phyloP scores from a whole-genome alignment of 352 stramenopile species.

The Phytophthora kernoviae region DNA sequence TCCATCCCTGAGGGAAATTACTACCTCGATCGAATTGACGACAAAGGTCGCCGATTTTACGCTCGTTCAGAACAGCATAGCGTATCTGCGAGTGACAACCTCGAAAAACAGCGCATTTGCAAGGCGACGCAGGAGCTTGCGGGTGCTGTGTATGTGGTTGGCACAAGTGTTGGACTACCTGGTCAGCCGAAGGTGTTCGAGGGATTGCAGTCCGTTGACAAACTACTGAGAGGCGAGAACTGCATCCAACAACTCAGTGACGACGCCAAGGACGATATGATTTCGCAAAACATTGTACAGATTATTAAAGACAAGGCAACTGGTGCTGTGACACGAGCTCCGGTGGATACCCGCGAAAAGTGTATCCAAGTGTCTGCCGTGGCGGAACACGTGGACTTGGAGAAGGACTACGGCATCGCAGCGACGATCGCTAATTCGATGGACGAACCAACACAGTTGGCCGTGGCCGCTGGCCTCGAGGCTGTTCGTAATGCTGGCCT shows the following conservation, averaged over 20 bases:
- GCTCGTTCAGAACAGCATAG: conserved; percentile 29
- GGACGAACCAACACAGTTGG: conserved; percentile 94
- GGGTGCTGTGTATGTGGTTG: conserved; percentile 87
- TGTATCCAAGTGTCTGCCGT: conserved; percentile 92
- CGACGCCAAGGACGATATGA: conserved; percentile 77
- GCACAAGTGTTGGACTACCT: conserved; percentile 91
- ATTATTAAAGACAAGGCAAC: conserved; percentile 56
- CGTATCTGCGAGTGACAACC: conserved; percentile 4
- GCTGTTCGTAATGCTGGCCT: conserved; percentile 93
- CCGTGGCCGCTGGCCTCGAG: conserved; percentile 94
- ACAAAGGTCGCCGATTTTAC: conserved; percentile 90
- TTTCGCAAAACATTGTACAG: conserved; percentile 94
- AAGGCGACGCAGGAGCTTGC: conserved; percentile 55
- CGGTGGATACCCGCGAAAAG: conserved; percentile 51
- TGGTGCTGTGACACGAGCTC: conserved; percentile 42
- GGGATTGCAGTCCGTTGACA: conserved; percentile 73
- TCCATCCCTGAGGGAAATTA: conserved; percentile 85
- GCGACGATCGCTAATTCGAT: conserved; percentile 92
- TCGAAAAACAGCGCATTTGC: conserved; percentile 27
- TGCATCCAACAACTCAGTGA: conserved; percentile 87
- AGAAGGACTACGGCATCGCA: conserved; percentile 86
- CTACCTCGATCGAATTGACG: conserved; percentile 93
- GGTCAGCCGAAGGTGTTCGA: conserved; percentile 78
- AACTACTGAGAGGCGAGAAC: conserved; percentile 90
- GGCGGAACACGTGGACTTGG: conserved; percentile 75